Evolutionary conservation across 441 rosid genomes (phyloP).

Genomic region (Gossypium davidsonii): DNA sequence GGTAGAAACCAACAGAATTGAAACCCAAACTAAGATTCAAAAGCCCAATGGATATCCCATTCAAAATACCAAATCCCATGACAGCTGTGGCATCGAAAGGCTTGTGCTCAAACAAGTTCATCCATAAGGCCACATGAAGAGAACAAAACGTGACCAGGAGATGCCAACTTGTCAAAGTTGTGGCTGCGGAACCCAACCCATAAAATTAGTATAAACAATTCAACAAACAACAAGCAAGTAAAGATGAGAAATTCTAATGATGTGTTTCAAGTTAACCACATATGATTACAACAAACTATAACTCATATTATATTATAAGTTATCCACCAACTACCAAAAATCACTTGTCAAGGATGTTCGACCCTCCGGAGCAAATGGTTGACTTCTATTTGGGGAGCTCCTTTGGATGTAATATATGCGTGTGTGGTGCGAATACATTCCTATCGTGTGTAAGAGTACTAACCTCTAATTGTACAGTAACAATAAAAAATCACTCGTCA

Average conservation of each 20-base stretch:
- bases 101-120: slow-evolving; percentile 97
- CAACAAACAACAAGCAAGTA: neutral
- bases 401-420: too few species aligned
- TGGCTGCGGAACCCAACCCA: slow-evolving; percentile 46
- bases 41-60: slow-evolving; percentile 93
- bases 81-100: slow-evolving; percentile 98
- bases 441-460: too few species aligned
- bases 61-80: slow-evolving; percentile 96
- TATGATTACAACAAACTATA: too few species aligned
- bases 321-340: too few species aligned
- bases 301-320: too few species aligned
- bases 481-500: too few species aligned
- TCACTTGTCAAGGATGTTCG: too few species aligned
- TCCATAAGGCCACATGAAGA: slow-evolving; percentile 92
- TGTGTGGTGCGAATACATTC: too few species aligned
- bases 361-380: too few species aligned
- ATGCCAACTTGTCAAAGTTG: slow-evolving; percentile 99
- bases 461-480: too few species aligned
- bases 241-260: neutral
- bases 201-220: slow-evolving; percentile 1
- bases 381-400: too few species aligned
- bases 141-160: slow-evolving; percentile 97
- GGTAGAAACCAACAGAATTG: slow-evolving; percentile 97
- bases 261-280: too few species aligned
- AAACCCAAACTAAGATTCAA: slow-evolving; percentile 96